Base-by-base conservation (phyloP, 1,284 basidiomycete genomes). In the Ganoderma multipileum region DNA sequence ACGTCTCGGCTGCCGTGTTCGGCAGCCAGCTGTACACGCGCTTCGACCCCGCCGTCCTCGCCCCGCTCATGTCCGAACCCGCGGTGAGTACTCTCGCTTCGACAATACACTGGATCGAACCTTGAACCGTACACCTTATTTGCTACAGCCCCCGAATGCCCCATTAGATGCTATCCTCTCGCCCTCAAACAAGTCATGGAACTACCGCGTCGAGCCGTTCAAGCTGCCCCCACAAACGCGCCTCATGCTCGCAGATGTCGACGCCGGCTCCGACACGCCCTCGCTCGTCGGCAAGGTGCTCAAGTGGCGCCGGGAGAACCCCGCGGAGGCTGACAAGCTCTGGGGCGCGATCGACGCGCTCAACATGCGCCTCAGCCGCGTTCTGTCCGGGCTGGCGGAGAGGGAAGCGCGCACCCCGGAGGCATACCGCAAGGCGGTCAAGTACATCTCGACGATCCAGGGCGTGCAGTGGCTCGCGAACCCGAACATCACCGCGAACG, bases 21-120 rank as follows among this genome's bases (percentile, higher is more conserved):
- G 98, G 98, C 9, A 97, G 95, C 76, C 97, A 99, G 74, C 78
- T 96, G 4, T 99, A 99, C 81, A 92, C 89, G 50, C 89, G 97
- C 59, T 99, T 99, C 80, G 89, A 92, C 71, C 94, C 95, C 1
- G 78, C 81, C 28, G 87, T 95, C 47, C 79, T 94, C 65, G 84
- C 89, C 75, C 84, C 84, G 54, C 79, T 95, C 71, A 94, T 97
- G 94, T 86, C 84, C 67, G 83, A 85, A 64, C 77, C 76, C 72
- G 84, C 75, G 33, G 75, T 76, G 60, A 54, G 74, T 68, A 57
- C 20, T 61, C 63, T 9, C 23, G 20, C 11, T 6, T 36, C 26
- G 5, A 4, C 11, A 14, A 14, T n/a, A n/a, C 20, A 18, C 6
- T 47, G 3, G 12, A 50, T 50, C 3, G 47, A 23, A 26, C 11